Percentiles rank a stretch among this genome's conserved stretches.
These are phyloP conservation scores for Aureobasidium sp. DNA, from an alignment of 2,329 filamentous ascomycete species.

Conservation along the genomic window DNA sequence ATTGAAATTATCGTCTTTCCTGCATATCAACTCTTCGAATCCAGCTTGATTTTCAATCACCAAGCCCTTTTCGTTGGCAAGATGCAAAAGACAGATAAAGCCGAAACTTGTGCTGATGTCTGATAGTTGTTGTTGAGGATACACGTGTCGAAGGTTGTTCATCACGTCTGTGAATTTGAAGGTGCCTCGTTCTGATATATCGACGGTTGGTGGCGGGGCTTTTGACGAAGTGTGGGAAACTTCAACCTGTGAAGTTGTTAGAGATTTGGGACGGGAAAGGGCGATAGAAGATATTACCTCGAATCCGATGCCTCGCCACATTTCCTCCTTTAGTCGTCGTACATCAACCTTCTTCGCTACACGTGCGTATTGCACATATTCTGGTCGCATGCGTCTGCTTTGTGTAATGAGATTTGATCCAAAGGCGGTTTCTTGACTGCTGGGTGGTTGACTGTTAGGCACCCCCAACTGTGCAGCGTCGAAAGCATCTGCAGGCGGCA, in stretches of 20 bases:
- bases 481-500: slow-evolving; percentile 69
- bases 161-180: slow-evolving; percentile 94
- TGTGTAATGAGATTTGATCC: slow-evolving; percentile 70
- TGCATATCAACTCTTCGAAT: slow-evolving; percentile 54
- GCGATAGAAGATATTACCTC: slow-evolving; percentile 32
- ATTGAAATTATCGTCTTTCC: slow-evolving; percentile 51
- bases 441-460: slow-evolving; percentile 40
- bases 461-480: slow-evolving; percentile 40
- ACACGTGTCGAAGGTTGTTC: slow-evolving; percentile 87
- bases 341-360: slow-evolving; percentile 75
- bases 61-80: slow-evolving; percentile 94
- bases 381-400: slow-evolving; percentile 64
- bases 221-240: slow-evolving; percentile 41
- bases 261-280: not conserved
- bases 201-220: slow-evolving; percentile 32
- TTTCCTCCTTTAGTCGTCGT: slow-evolving; percentile 68
- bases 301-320: slow-evolving; percentile 69
- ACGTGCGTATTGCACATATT: slow-evolving; percentile 72
- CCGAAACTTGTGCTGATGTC: slow-evolving; percentile 96
- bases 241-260: slow-evolving; percentile 28
- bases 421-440: slow-evolving; percentile 60
- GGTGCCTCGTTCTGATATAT: slow-evolving; percentile 52
- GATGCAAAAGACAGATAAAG: slow-evolving; percentile 92
- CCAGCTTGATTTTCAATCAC: slow-evolving; percentile 71
- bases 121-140: slow-evolving; percentile 85